Percentiles rank a stretch among this genome's conserved stretches.
phyloP scores from a whole-genome alignment of 352 stramenopile genomes.

The Globisporangium cederbergense region DNA sequence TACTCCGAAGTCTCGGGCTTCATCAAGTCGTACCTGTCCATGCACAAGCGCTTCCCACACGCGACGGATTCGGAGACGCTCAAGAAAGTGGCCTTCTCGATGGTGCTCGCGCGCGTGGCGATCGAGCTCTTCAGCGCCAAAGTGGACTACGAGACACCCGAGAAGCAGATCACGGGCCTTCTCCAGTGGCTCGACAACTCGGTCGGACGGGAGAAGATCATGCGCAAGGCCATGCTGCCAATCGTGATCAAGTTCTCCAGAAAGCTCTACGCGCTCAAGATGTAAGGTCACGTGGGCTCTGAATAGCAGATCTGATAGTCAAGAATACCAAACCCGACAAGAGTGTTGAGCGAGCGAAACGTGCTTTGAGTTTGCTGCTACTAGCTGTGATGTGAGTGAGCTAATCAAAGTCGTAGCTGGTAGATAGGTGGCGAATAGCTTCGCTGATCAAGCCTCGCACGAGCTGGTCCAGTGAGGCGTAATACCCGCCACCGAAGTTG shows the following conservation, averaged over 20 bases:
- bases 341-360: background rate
- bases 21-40: slow-evolving; percentile 59
- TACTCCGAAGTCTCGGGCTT: slow-evolving; percentile 53
- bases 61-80: slow-evolving; percentile 56
- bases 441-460: background rate
- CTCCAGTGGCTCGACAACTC: slow-evolving; percentile 82
- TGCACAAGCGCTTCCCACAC: slow-evolving; percentile 52
- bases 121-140: slow-evolving; percentile 68
- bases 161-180: slow-evolving; percentile 64
- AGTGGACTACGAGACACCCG: slow-evolving; percentile 62
- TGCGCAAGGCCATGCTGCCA: slow-evolving; percentile 56
- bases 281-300: background rate
- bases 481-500: background rate
- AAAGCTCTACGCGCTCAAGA: slow-evolving; percentile 53
- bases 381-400: background rate
- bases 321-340: background rate
- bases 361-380: background rate
- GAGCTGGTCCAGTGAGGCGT: background rate
- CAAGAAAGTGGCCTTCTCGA: slow-evolving; percentile 69
- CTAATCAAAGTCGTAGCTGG: background rate
- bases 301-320: background rate
- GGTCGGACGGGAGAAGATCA: slow-evolving; percentile 58
- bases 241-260: slow-evolving; percentile 73
- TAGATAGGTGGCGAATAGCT: background rate
- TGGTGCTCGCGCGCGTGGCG: slow-evolving; percentile 61